A percentile compares a stretch with the other conserved stretches of the same genome.
Evolutionary conservation across 371 early-diverging fungal species (phyloP).

Genomic region (Choanephora cucurbitarum): DNA sequence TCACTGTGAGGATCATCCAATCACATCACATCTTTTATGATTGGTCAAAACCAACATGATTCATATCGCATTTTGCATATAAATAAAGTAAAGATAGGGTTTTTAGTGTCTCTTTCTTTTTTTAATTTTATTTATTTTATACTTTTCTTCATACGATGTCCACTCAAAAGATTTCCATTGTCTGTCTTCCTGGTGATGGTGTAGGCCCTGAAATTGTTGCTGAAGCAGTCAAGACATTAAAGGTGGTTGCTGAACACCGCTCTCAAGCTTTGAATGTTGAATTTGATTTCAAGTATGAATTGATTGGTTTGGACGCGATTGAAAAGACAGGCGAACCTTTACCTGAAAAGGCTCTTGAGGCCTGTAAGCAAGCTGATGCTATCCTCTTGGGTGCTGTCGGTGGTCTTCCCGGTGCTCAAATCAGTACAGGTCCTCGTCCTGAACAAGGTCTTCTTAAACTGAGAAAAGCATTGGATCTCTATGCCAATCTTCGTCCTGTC

Average conservation of each 20-base stretch:
- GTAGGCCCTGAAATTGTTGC: conserved; percentile 94
- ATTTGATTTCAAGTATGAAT: conserved; percentile 75
- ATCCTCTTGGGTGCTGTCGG: conserved; percentile 97
- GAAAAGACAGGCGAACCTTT: conserved; percentile 88
- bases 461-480: conserved; percentile 88
- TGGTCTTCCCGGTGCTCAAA: conserved; percentile 82
- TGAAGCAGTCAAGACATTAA: conserved; percentile 88
- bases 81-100: not conserved
- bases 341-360: conserved; percentile 76
- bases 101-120: conserved; percentile 9
- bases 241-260: conserved; percentile 69
- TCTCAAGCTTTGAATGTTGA: conserved; percentile 54
- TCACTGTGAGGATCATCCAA: conserved; percentile 21
- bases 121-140: conserved; percentile 14
- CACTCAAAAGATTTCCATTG: conserved; percentile 45
- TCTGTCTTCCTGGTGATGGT: conserved; percentile 93
- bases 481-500: conserved; percentile 95
- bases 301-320: conserved; percentile 93
- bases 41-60: conserved; percentile 31
- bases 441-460: conserved; percentile 93
- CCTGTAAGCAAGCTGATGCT: conserved; percentile 83
- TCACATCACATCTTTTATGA: conserved; percentile 14
- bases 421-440: conserved; percentile 90
- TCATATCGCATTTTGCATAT: conserved; percentile 16
- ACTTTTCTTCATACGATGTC: conserved; percentile 13